phyloP scores from a whole-genome alignment of 2,329 filamentous ascomycete species.

The Fusarium heterosporum region DNA sequence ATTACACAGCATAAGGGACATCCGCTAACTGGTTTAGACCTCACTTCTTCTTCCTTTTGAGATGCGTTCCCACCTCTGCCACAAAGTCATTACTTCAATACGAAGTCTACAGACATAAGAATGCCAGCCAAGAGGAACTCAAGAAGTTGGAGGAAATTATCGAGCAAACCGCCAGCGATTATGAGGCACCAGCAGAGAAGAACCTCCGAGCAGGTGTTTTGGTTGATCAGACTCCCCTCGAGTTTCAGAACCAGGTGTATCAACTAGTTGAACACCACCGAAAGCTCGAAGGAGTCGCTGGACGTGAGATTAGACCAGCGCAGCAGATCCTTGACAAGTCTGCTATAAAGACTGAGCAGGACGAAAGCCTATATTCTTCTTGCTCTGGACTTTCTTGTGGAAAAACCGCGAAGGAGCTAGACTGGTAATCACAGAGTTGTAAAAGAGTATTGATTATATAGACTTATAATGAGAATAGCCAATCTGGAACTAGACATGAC shows the following conservation, averaged over 20 bases:
- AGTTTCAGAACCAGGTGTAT: slow-evolving; percentile 35
- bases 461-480: not conserved
- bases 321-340: slow-evolving; percentile 31
- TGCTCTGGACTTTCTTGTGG: slow-evolving; percentile 33
- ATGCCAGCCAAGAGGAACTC: slow-evolving; percentile 28
- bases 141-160: slow-evolving; percentile 21
- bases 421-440: slow-evolving; percentile 21
- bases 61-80: slow-evolving; percentile 29
- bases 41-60: slow-evolving; percentile 32
- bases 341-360: slow-evolving; percentile 30
- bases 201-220: slow-evolving; percentile 17
- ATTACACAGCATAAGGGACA: slow-evolving; percentile 46
- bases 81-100: slow-evolving; percentile 26
- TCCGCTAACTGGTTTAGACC: slow-evolving; percentile 50
- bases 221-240: slow-evolving; percentile 18
- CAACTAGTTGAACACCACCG: slow-evolving; percentile 35
- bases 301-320: slow-evolving; percentile 33
- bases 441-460: slow-evolving; percentile 20
- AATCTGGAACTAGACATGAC: no score
- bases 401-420: slow-evolving; percentile 27
- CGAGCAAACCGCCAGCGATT: slow-evolving; percentile 18
- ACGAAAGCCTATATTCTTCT: slow-evolving; percentile 29
- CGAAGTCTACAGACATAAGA: slow-evolving; percentile 37
- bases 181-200: slow-evolving; percentile 26
- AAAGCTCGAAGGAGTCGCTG: slow-evolving; percentile 25